phyloP scores from a whole-genome alignment of 352 stramenopile genomes.

The Thalassiosira pacifica region DNA sequence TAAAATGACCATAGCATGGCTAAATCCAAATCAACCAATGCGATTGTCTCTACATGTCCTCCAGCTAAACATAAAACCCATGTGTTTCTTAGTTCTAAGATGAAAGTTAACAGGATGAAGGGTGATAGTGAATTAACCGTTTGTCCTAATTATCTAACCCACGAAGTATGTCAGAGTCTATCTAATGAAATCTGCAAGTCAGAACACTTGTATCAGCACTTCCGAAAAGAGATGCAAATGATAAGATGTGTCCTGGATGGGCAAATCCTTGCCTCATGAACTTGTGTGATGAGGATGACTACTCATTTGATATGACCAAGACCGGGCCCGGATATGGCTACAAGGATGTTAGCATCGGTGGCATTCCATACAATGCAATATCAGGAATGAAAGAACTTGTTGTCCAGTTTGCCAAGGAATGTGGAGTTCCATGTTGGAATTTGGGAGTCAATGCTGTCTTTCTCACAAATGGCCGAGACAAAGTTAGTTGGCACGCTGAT shows the following conservation, averaged over 20 bases:
- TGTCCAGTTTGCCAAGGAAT: background rate
- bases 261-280: background rate
- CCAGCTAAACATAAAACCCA: background rate
- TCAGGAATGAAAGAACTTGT: background rate
- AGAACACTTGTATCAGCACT: background rate
- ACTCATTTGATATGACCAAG: background rate
- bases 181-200: background rate
- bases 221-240: background rate
- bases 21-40: background rate
- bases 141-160: background rate
- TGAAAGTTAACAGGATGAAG: background rate
- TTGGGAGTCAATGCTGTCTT: background rate
- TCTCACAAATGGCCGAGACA: background rate
- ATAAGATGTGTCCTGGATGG: background rate
- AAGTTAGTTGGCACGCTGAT: background rate
- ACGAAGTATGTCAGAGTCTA: background rate
- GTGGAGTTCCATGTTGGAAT: background rate
- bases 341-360: background rate
- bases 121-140: background rate
- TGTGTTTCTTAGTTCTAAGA: background rate
- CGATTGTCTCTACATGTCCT: background rate
- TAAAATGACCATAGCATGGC: background rate
- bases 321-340: background rate
- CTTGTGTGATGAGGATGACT: background rate
- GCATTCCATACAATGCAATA: background rate